A percentile compares a stretch with the other conserved stretches of the same genome.
phyloP scores from a whole-genome alignment of 108 stramenopile genomes.

The Skeletonema potamos region DNA sequence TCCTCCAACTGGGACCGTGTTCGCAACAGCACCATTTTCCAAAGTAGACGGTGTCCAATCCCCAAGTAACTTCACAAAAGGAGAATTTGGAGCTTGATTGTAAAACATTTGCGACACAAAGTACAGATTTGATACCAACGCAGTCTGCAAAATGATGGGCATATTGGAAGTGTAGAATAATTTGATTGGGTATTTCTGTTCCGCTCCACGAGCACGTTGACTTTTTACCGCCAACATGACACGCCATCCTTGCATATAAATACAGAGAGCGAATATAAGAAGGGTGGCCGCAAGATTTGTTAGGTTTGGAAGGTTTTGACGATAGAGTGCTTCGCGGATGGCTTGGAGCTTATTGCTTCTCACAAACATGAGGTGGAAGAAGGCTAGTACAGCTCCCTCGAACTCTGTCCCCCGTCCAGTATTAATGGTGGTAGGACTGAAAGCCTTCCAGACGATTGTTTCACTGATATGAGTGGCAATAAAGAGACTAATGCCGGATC shows the following conservation, averaged over 20 bases:
- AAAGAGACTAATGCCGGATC: constrained; percentile 97
- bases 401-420: constrained; percentile 99
- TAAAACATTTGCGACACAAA: constrained; percentile 98
- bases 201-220: constrained; percentile 93
- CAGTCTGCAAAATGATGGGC: constrained; percentile 99
- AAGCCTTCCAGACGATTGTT: constrained; percentile 98
- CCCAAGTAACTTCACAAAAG: constrained; percentile 95
- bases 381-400: constrained; percentile 98
- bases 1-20: constrained; percentile 91
- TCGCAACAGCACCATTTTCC: constrained; percentile 78
- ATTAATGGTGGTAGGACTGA: constrained; percentile 98
- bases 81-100: constrained; percentile 93
- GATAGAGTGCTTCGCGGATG: constrained; percentile 93
- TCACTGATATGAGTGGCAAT: constrained; percentile 99
- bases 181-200: constrained; percentile 94
- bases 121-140: constrained; percentile 98
- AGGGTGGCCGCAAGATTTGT: constrained; percentile 96
- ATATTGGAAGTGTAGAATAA: constrained; percentile 99
- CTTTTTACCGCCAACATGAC: constrained; percentile 97
- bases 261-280: constrained; percentile 94
- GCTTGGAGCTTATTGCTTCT: constrained; percentile 93
- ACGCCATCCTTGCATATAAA: constrained; percentile 99
- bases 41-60: constrained; percentile 72
- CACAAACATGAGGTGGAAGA: constrained; percentile 96
- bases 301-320: constrained; percentile 98